A percentile compares a stretch with the other conserved stretches of the same genome.
Conservation (phyloP, 129 eudicot genomes). For the Artemisia tridentata region DNA sequence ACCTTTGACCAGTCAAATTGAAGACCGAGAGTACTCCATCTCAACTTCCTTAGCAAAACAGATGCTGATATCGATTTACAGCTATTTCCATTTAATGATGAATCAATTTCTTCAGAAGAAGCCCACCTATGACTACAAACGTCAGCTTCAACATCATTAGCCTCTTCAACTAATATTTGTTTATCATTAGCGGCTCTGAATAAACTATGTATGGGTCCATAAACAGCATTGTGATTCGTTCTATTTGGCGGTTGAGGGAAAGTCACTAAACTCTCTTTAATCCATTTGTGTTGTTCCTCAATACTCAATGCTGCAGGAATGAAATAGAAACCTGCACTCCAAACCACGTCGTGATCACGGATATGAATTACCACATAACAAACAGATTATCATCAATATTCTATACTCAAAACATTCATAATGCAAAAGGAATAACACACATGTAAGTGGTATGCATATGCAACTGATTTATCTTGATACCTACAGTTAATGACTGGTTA, state of each 20-base stretch:
- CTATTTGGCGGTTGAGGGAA: conserved; percentile 94
- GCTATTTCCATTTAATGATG: conserved; percentile 31
- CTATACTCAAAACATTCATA: conserved; percentile 12
- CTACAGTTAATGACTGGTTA: too few species aligned
- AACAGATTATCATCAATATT: conserved; percentile 4
- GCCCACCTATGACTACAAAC: conserved; percentile 47
- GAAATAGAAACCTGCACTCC: conserved; percentile 74
- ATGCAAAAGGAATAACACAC: not conserved
- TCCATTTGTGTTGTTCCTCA: conserved; percentile 78
- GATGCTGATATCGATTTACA: conserved; percentile 59
- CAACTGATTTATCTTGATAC: too few species aligned
- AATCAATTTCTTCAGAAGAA: conserved; percentile 36
- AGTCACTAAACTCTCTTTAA: conserved; percentile 75
- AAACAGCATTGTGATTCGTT: conserved; percentile 83
- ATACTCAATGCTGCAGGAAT: conserved; percentile 79
- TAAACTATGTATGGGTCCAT: conserved; percentile 71
- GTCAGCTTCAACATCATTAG: conserved; percentile 2
- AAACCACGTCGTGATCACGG: conserved; percentile 20
- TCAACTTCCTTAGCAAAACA: conserved; percentile 77
- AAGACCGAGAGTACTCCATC: conserved; percentile 97
- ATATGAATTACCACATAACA: not conserved
- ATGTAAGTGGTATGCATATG: too few species aligned
- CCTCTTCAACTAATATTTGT: conserved; percentile 46
- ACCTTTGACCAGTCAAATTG: conserved; percentile 99
- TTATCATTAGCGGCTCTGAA: conserved; percentile 60